Evolutionary conservation across 192 early-diverging fungal genomes (phyloP).

Genomic region (Gaertneriomyces semiglobifer): DNA sequence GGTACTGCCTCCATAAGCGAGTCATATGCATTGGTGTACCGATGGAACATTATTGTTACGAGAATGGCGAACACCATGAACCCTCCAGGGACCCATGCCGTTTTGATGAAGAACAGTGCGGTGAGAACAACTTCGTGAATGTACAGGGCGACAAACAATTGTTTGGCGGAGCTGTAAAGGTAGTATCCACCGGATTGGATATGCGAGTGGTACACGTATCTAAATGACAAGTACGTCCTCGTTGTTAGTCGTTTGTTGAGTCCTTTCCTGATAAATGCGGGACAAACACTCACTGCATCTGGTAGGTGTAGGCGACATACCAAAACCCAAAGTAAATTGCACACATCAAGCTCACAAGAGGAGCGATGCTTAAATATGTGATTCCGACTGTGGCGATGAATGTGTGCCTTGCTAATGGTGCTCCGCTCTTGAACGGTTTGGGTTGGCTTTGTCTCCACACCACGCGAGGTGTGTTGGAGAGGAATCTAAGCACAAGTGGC

Average conservation of each 20-base stretch:
- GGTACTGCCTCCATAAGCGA: constrained; percentile 39
- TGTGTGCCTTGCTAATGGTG: constrained; percentile 18
- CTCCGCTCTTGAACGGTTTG: constrained; percentile 39
- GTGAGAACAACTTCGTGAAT: constrained; percentile 67
- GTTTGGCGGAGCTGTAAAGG: constrained; percentile 23
- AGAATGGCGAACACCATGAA: constrained; percentile 39
- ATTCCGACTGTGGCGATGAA: constrained; percentile 52
- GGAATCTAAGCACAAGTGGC: constrained; percentile 45
- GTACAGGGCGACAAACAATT: constrained; percentile 36
- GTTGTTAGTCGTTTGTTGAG: neutral
- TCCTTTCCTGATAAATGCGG: neutral
- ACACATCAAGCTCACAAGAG: constrained; percentile 68
- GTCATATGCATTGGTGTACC: constrained; percentile 53
- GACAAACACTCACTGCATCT: constrained; percentile 54
- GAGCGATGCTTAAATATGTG: constrained; percentile 71
- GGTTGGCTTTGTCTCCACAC: constrained; percentile 48
- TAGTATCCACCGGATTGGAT: constrained; percentile 25
- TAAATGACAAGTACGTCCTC: neutral
- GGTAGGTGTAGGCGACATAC: constrained; percentile 71
- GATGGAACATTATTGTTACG: constrained; percentile 45
- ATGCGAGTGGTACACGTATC: constrained; percentile 19
- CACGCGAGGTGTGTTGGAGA: constrained; percentile 58
- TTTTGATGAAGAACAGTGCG: constrained; percentile 62
- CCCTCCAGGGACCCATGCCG: constrained; percentile 39
- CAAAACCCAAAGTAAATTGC: constrained; percentile 65